phyloP scores from a whole-genome alignment of 306 rosid genomes.

The Erythrophleum fordii region DNA sequence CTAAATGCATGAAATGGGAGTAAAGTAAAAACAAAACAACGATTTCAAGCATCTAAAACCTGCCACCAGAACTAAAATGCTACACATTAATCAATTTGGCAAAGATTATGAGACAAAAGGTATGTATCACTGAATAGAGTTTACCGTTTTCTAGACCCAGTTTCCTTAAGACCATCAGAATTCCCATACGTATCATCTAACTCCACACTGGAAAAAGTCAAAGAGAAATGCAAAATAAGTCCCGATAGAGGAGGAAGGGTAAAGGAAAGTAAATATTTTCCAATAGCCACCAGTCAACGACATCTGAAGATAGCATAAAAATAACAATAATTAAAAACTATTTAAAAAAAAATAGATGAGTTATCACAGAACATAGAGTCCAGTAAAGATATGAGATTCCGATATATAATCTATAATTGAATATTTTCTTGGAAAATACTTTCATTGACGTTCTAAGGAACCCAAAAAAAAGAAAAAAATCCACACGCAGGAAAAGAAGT shows the following conservation, averaged over 20 bases:
- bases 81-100: not conserved
- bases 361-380: not conserved
- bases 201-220: constrained; percentile 55
- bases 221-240: not conserved
- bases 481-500: not conserved
- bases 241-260: not conserved
- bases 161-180: constrained; percentile 52
- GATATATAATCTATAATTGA: not conserved
- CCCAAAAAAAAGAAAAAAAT: not conserved
- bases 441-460: not conserved
- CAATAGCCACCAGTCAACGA: not conserved
- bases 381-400: not conserved
- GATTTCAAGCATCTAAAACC: not conserved
- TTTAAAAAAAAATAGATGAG: too few relatives aligned
- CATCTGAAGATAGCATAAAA: not conserved
- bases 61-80: not conserved
- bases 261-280: not conserved
- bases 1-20: not conserved
- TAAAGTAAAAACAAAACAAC: not conserved
- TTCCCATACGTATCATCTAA: constrained; percentile 49
- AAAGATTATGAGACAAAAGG: not conserved
- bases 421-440: not conserved
- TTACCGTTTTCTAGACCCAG: constrained; percentile 65
- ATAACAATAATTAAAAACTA: not conserved
- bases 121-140: not conserved